Base-by-base conservation (phyloP, 2,329 filamentous ascomycete genomes). In the Stemphylium lycopersici region DNA sequence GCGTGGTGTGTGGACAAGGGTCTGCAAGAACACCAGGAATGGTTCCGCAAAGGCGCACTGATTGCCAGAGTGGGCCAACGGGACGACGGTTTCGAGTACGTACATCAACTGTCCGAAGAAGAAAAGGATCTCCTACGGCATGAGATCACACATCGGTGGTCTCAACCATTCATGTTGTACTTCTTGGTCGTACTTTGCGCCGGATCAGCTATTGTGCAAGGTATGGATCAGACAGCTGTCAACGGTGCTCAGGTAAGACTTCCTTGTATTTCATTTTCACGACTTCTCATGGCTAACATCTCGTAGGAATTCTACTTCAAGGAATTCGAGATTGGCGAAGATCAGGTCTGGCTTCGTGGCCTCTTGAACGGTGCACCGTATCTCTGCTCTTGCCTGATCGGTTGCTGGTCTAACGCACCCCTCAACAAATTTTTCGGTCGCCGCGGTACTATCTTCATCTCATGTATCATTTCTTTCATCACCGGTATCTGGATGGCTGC, bases 151-250 rank as follows among this genome's bases (percentile, higher is more conserved):
- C 81, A 89, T 66, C 86, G 85, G 56, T 91, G 89, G 89, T 83
- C 81, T 5, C 88, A 91, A 63, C 87, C 88, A 0, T 78, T 71
- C 58, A 82, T 84, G 69, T 79, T 90, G 43, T 90, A 89, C 70
- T 79, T 86, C 46, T 81, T 90, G 6, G 85, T 91, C 58, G 68
- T 86, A 55, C 79, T 87, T 32, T 89, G 86, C 65, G 88, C 85
- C n/a, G 79, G 85, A 16, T 87, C 83, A 38, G 88, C 88, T 13
- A 86, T 87, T 20, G 88, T 90, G 0, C 88, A 90, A 67, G 87
- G 87, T 18, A 70, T 69, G 69, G 70, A 72, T 48, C 68, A 73
- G 42, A 71, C 71, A 4, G 69, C 68, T 3, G 67, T 72, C 2
- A 74, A 74, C 18, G 71, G 70, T 34, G 70, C 69, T 52, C 65